Conservation (phyloP, 2,329 filamentous ascomycete species). For the Westerdykella sp. region DNA sequence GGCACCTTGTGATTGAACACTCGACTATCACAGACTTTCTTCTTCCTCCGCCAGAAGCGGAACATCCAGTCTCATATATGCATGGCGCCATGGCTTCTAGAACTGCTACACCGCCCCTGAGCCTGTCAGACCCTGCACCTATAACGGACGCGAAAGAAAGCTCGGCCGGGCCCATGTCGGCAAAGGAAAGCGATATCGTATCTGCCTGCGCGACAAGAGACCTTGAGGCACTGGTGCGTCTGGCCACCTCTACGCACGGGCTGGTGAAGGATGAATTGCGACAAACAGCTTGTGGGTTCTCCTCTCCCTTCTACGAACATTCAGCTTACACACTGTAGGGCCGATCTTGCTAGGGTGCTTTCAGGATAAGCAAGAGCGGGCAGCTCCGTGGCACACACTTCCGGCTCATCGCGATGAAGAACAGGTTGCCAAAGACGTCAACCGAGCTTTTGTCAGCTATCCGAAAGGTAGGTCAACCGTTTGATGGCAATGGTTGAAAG, state of each 20-base stretch:
- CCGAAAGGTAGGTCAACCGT: constrained; percentile 59
- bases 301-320: constrained; percentile 3
- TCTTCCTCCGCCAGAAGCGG: no score
- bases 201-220: constrained; percentile 39
- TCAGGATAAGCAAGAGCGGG: constrained; percentile 11
- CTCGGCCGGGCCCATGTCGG: constrained; percentile 1
- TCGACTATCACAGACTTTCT: no score
- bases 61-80: no score
- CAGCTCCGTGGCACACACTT: constrained; percentile 53
- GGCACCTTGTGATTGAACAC: no score
- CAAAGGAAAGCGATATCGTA: constrained; percentile 27
- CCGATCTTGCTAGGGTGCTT: constrained; percentile 49
- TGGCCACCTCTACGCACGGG: constrained; percentile 42
- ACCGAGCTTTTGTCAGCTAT: constrained; percentile 97
- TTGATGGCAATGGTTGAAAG: neutral
- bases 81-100: no score
- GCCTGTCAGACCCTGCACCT: constrained; percentile 14
- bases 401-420: constrained; percentile 78
- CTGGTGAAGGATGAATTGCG: constrained; percentile 53
- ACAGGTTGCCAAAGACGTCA: constrained; percentile 86
- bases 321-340: constrained; percentile 46
- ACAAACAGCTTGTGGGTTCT: constrained; percentile 64
- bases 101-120: neutral
- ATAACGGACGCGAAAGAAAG: neutral
- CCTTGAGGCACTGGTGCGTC: constrained; percentile 34